phyloP scores from a whole-genome alignment of 208 protist species.

The Angomonas desouzai region DNA sequence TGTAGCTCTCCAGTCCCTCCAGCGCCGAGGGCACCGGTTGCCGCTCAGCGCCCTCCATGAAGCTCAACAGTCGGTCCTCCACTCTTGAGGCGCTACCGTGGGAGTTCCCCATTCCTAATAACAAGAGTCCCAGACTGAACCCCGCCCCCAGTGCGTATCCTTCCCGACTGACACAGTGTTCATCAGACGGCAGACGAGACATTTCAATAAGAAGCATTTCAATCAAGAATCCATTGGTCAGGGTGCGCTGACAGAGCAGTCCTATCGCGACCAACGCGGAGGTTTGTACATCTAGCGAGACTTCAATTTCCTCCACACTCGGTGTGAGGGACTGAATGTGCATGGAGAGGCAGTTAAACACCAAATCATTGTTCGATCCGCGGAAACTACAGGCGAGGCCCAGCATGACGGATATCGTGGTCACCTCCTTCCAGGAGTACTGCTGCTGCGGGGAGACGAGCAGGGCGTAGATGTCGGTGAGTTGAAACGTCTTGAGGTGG shows the following conservation, averaged over 20 bases:
- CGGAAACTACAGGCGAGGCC: constrained; percentile 85
- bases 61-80: constrained; percentile 58
- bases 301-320: constrained; percentile 77
- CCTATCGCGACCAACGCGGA: constrained; percentile 75
- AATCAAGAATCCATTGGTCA: constrained; percentile 67
- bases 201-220: constrained; percentile 83
- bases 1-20: constrained; percentile 49
- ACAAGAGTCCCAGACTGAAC: constrained; percentile 70
- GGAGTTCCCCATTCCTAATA: constrained; percentile 56
- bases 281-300: constrained; percentile 81
- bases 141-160: constrained; percentile 75
- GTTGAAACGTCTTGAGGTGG: constrained; percentile 73
- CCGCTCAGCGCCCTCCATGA: constrained; percentile 65
- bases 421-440: constrained; percentile 64
- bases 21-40: constrained; percentile 39
- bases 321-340: constrained; percentile 82
- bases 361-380: constrained; percentile 66
- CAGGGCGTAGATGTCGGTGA: constrained; percentile 84
- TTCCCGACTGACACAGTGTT: constrained; percentile 77
- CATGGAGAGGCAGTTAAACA: constrained; percentile 84
- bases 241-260: constrained; percentile 54
- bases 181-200: constrained; percentile 79
- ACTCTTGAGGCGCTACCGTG: constrained; percentile 41
- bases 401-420: constrained; percentile 79
- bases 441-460: constrained; percentile 60